Conservation (phyloP, 2,329 filamentous ascomycete species). For the Ophiostoma angusticollis region DNA sequence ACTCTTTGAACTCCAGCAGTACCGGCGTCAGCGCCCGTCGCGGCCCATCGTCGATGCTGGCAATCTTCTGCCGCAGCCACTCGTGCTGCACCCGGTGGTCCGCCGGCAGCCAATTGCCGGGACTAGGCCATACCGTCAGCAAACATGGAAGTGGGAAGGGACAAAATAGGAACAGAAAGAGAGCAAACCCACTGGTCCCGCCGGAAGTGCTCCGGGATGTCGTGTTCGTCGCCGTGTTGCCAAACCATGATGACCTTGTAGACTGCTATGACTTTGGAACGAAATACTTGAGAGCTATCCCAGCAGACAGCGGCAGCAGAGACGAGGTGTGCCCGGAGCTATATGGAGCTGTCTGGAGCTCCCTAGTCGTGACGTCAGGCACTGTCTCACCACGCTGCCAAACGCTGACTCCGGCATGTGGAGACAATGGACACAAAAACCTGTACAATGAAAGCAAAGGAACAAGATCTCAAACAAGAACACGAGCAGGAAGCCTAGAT, state of each 20-base stretch:
- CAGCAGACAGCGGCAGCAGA: too few species aligned
- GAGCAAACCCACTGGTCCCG: slow-evolving; percentile 28
- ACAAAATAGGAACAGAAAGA: background rate
- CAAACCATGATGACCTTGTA: slow-evolving; percentile 33
- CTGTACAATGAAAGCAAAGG: too few species aligned
- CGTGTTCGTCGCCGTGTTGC: slow-evolving; percentile 36
- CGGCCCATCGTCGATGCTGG: slow-evolving; percentile 38
- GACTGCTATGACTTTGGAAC: too few species aligned
- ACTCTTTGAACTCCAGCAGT: slow-evolving; percentile 48
- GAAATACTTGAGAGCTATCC: too few species aligned
- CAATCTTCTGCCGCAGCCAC: slow-evolving; percentile 46
- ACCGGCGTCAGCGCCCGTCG: slow-evolving; percentile 42
- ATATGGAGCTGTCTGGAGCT: too few species aligned
- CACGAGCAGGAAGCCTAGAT: too few species aligned
- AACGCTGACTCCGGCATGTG: too few species aligned
- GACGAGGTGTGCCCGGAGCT: too few species aligned
- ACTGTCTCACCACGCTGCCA: too few species aligned
- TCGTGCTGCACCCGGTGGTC: slow-evolving; percentile 49
- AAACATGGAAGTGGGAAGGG: background rate
- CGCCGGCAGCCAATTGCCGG: slow-evolving; percentile 49
- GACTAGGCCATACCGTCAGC: slow-evolving; percentile 24
- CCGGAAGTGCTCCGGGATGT: slow-evolving; percentile 36
- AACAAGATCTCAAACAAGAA: too few species aligned
- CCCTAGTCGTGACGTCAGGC: too few species aligned
- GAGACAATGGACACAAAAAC: too few species aligned